A percentile compares a stretch with the other conserved stretches of the same genome.
phyloP scores from a whole-genome alignment of 768 basidiomycete genomes.

The Leccinellum albellum region DNA sequence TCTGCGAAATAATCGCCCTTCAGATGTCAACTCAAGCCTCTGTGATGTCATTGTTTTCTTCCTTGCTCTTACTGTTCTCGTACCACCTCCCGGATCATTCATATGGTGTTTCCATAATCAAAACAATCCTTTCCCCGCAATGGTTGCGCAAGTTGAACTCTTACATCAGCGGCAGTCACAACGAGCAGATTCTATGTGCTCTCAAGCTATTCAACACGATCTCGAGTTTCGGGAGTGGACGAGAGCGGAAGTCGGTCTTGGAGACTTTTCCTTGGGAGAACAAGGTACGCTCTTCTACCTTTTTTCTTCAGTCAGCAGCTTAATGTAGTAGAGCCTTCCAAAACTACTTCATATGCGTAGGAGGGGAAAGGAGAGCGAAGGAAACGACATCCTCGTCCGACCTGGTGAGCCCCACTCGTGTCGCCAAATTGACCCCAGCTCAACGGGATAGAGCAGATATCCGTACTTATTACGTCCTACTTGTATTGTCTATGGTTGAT shows the following conservation, averaged over 20 bases:
- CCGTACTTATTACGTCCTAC: conserved; percentile 67
- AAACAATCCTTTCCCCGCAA: conserved; percentile 50
- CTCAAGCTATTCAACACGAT: conserved; percentile 62
- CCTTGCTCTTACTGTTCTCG: conserved; percentile 59
- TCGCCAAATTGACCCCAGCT: background rate
- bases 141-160: conserved; percentile 57
- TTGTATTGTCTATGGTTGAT: conserved; percentile 71
- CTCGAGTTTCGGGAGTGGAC: conserved; percentile 61
- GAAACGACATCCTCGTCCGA: conserved; percentile 39
- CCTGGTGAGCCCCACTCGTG: conserved; percentile 46
- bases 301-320: background rate
- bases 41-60: conserved; percentile 52
- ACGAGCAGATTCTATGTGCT: conserved; percentile 62
- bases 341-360: conserved; percentile 71
- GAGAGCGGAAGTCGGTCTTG: conserved; percentile 56
- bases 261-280: conserved; percentile 78
- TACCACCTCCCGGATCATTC: conserved; percentile 66
- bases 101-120: conserved; percentile 60
- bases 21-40: conserved; percentile 43
- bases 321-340: conserved; percentile 43
- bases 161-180: conserved; percentile 58
- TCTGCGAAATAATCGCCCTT: background rate
- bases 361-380: conserved; percentile 43
- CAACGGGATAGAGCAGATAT: conserved; percentile 52
- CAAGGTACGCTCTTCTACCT: conserved; percentile 46